Base-by-base conservation (phyloP, 495 filamentous ascomycete species). In the Hypoxylon crocopeplum region DNA sequence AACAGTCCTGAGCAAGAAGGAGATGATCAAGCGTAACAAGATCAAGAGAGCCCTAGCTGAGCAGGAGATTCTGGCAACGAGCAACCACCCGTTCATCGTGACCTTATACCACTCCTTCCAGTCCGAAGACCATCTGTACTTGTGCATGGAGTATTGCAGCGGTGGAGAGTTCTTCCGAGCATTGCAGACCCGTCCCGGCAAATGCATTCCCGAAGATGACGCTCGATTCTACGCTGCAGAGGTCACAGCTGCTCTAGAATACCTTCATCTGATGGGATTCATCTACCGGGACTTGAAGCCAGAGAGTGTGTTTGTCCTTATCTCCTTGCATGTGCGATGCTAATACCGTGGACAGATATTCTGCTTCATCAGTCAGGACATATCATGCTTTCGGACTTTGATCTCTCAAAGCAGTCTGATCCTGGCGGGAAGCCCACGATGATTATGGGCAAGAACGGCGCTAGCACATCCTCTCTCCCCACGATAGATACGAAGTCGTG, bases 1-100 rank as follows among this genome's bases (percentile, higher is more conserved):
- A 30, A 17, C 69, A 98, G 94, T 98, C 7, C 66, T 98, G 76
- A 98, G 92, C 82, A 98, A 98, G 77, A 97, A 97, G 81, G 94
- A 98, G 78, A 98, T 98, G 94, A 98, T 98, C 78, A 98, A 98
- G 80, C 88, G 94, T 25, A 98, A 98, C 76, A 98, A 98, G 83
- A 98, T 98, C 80, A 98, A 98, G 81, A 86, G 94, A 62, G 94
- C 94, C 39, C 78, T 98, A 70, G 94, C 94, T 20, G 94, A 98
- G 73, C 94, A 98, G 74, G 94, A 98, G 69, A 98, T 98, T 67
- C 76, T 98, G 37, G 94, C 94, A 15, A 98, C 94, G 4, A 97
- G 93, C 77, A 98, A 98, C 62, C 94, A 98, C 69, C 94, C 94
- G 0, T 98, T 98, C 70, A 98, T 98, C 71, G 94, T 98, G 50